Evolutionary conservation across 371 early-diverging fungal genomes (phyloP), one percentile per base, ranked within the genome.

Genomic region (Cladochytrium tenue): DNA sequence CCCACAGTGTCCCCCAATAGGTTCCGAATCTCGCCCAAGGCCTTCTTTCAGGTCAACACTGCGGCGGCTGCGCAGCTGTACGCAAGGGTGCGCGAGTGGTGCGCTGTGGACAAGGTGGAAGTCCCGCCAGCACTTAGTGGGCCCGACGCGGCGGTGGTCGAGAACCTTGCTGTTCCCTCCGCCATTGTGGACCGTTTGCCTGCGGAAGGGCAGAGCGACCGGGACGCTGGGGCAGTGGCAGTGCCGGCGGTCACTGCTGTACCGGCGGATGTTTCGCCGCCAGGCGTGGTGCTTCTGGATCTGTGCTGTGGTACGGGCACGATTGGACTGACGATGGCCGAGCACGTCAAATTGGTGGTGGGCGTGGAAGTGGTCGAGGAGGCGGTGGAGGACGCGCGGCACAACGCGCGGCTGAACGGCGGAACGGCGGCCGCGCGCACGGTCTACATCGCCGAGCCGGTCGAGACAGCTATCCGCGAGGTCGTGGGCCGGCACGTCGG

Each of bases 271-370:
- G 62, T 36, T 51, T 15, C 63, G 28, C 1, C 13, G 50, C 27
- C 36, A 20, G 66, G 50, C 57, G 62, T 71, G 25, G 69, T 82
- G 32, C 69, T 92, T 27, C 74, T 93, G 28, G 93, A 93, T 70
- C 74, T 94, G 23, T 94, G 95, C 77, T 93, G 93, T 75, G 95
- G 95, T 27, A 92, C 93, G 3, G 93, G 93, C 30, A 91, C 92
- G 10, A 93, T 94, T 70, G 95, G 95, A 26, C 86, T 93, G 51
- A 85, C 88, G 15, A 84, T 92, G 87, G 88, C 93, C 1, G 69
- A 79, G 51, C 36, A 69, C n/a, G 88, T 91, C 7, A 86, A 88
- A 57, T 72, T 78, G 26, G 91, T 94, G 13, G 68, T 92, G 65
- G 95, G 93, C 3, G 81, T 93, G 34, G 95, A 94, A 64, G 80